phyloP scores from a whole-genome alignment of 1,284 basidiomycete species.

The Melampsora occidentalis region DNA sequence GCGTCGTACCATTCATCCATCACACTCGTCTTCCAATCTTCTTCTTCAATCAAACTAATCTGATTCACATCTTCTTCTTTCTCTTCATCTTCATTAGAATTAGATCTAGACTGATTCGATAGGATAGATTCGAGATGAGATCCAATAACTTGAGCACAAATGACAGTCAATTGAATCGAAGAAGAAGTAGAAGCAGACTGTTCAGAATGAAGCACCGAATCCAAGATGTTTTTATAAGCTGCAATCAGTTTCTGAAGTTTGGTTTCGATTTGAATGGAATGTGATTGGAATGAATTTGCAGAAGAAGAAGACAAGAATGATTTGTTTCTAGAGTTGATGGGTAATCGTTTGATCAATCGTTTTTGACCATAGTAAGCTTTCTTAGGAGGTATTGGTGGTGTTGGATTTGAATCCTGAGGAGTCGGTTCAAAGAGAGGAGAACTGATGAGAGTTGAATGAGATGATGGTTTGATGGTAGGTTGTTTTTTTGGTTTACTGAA shows the following conservation, averaged over 20 bases:
- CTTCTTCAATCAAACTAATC: neutral
- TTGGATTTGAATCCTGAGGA: neutral
- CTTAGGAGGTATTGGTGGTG: too few species aligned
- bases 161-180: neutral
- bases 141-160: conserved; percentile 23
- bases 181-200: neutral
- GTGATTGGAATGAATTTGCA: neutral
- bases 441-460: neutral
- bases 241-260: conserved; percentile 17
- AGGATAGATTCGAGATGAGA: conserved; percentile 7
- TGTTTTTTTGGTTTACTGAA: too few species aligned
- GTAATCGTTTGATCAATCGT: too few species aligned
- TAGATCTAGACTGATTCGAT: neutral
- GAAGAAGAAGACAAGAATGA: too few species aligned
- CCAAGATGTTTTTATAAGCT: conserved; percentile 30
- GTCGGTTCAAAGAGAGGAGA: conserved; percentile 10
- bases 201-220: too few species aligned
- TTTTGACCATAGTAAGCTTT: too few species aligned
- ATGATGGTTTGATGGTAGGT: neutral
- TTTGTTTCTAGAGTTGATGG: neutral
- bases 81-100: neutral
- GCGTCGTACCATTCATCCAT: conserved; percentile 42
- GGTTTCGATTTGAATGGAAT: conserved; percentile 12
- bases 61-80: neutral
- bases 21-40: conserved; percentile 32